Conservation (phyloP, 2,329 filamentous ascomycete genomes). For the Epichloe bromicola region DNA sequence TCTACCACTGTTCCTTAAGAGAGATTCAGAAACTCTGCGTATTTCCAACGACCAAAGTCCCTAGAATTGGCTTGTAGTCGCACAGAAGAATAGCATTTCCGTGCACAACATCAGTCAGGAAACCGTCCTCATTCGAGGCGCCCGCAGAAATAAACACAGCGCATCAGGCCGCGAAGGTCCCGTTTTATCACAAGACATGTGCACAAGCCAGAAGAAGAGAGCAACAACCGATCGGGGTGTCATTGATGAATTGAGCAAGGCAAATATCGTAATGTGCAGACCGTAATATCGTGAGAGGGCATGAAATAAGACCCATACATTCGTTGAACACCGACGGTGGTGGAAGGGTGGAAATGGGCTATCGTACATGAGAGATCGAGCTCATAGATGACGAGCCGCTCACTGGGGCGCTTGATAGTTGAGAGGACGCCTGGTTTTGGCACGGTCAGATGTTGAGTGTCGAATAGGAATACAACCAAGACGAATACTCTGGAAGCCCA, state of each 20-base stretch:
- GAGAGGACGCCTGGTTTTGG: constrained; percentile 54
- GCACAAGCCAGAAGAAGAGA: neutral
- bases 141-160: neutral
- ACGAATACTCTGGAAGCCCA: neutral
- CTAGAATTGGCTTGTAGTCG: neutral
- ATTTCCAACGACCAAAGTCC: constrained; percentile 2
- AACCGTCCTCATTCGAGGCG: neutral
- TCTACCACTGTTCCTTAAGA: neutral
- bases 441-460: neutral
- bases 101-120: neutral
- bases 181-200: neutral
- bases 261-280: constrained; percentile 9
- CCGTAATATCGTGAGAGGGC: constrained; percentile 11
- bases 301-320: constrained; percentile 10
- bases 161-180: neutral
- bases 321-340: constrained; percentile 7
- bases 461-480: neutral
- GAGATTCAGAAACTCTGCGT: neutral
- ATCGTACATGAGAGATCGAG: constrained; percentile 12
- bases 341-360: constrained; percentile 6
- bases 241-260: constrained; percentile 5
- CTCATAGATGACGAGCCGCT: constrained; percentile 5
- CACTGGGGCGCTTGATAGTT: constrained; percentile 66
- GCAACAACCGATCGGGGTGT: constrained; percentile 1
- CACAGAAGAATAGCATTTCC: neutral